Conservation (phyloP, 2,329 filamentous ascomycete species). For the Cladosporium austrohemisphaericum region DNA sequence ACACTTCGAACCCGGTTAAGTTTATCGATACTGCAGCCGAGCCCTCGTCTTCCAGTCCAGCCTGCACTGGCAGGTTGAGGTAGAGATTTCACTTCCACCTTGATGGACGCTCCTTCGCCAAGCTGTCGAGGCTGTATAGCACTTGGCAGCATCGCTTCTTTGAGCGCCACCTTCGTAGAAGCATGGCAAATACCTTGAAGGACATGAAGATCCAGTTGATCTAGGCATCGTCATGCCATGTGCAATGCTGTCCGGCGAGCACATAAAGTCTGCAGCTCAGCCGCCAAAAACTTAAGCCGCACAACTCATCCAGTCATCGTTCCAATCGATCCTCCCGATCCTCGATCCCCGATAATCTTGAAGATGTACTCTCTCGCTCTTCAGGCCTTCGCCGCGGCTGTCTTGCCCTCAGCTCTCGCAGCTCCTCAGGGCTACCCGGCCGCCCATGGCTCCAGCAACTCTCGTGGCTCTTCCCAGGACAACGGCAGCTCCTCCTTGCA, state of each 20-base stretch:
- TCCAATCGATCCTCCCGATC: too few relatives aligned
- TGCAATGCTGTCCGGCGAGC: not conserved
- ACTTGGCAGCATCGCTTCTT: conserved; percentile 13
- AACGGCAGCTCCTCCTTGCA: conserved; percentile 6
- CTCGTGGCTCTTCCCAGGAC: not conserved
- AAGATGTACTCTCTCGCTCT: conserved; percentile 10
- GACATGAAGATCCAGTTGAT: not conserved
- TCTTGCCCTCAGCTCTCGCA: conserved; percentile 7
- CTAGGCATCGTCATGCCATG: not conserved
- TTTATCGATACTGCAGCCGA: not conserved
- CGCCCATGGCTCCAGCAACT: not conserved
- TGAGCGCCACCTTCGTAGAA: conserved; percentile 6
- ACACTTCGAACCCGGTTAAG: not conserved
- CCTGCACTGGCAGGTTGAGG: not conserved
- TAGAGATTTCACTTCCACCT: conserved; percentile 8
- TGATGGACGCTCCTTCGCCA: conserved; percentile 13
- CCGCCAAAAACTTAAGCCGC: not conserved
- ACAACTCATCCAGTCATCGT: too few relatives aligned
- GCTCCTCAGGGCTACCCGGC: conserved; percentile 9
- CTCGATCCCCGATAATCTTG: too few relatives aligned
- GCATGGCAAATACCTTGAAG: conserved; percentile 9
- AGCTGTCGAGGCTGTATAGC: conserved; percentile 2
- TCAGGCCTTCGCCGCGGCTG: conserved; percentile 3
- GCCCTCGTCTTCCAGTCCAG: not conserved
- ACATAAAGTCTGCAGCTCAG: not conserved